Base-by-base conservation (phyloP, 73 alveolate species). In the Paramecium pentaurelia region DNA sequence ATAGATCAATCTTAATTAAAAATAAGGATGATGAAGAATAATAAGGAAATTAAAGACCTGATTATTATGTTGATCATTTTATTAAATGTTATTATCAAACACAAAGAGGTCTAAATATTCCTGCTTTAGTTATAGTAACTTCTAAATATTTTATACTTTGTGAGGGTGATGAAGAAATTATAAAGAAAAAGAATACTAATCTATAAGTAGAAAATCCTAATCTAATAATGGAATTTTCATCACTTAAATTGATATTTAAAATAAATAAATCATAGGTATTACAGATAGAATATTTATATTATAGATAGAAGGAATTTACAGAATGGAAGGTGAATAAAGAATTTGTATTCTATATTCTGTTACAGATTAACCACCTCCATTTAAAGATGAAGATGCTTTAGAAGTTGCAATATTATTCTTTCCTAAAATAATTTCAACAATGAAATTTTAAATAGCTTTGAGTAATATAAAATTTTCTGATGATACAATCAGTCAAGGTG, bases 141-240 rank as follows among this genome's bases (percentile, higher is more conserved):
- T 28, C 42, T 14, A 34, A 28, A 71, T 71, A 25, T 5, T 28
- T 71, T 28, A 71, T 71, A 32, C 12, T 71, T 8, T 28, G 47
- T 32, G 86, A 71, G 30, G 86, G 30, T 11, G 86, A 71, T 28
- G 86, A 71, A 71, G 86, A 71, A n/a, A 71, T 71, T 4, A 71
- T 8, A 9, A 30, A 34, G 32, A 71, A 27, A 34, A 71, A 71
- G 28, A 71, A 34, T 71, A 8, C 34, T 8, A 34, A 32, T 20
- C 2, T 0, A 1, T 8, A 60, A 27, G 77, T 30, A 8, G 77
- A 60, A 30, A 60, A 60, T 60, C 77, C 77, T 6, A 60, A 60
- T 60, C 20, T 60, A 2, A 6, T 8, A 8, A 60, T 60, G 77
- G 77, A 60, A 60, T 60, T 60, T 30, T 16, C 77, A 6, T 6